A percentile compares a stretch with the other conserved stretches of the same genome.
Evolutionary conservation across 371 early-diverging fungal species (phyloP).

Genomic region (Mortierella polycephala): DNA sequence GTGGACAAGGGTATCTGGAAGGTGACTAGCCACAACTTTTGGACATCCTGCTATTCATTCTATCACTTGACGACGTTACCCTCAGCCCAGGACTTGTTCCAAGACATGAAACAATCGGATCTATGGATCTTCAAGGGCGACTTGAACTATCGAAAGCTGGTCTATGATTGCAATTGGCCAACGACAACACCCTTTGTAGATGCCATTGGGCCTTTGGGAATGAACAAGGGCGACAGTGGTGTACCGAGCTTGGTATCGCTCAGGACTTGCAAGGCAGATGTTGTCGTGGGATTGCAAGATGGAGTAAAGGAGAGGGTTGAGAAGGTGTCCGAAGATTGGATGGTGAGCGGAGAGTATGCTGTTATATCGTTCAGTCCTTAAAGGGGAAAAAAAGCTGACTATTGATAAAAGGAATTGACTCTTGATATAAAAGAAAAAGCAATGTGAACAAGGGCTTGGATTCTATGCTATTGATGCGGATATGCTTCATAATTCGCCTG

Average conservation of each 20-base stretch:
- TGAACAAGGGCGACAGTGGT: constrained; percentile 15
- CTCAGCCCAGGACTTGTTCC: constrained; percentile 71
- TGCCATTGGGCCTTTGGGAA: constrained; percentile 80
- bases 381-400: background rate
- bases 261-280: constrained; percentile 92
- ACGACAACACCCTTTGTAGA: constrained; percentile 80
- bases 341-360: constrained; percentile 85
- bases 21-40: constrained; percentile 79
- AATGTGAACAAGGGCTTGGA: no score
- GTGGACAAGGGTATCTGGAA: constrained; percentile 69
- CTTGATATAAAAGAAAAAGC: no score
- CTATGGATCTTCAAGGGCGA: constrained; percentile 95
- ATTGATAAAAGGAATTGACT: no score
- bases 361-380: constrained; percentile 61
- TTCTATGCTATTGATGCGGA: background rate
- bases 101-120: constrained; percentile 65
- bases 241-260: constrained; percentile 76
- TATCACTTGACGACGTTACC: constrained; percentile 72
- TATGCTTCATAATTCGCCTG: constrained; percentile 24
- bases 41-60: constrained; percentile 86
- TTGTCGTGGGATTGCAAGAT: constrained; percentile 78
- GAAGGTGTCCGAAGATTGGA: constrained; percentile 62
- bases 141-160: constrained; percentile 94
- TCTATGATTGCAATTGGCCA: constrained; percentile 89
- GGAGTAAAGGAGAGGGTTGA: constrained; percentile 72